These are phyloP conservation scores for Pythium chondricola DNA, from an alignment of 352 stramenopile genomes.

Conservation along the genomic window DNA sequence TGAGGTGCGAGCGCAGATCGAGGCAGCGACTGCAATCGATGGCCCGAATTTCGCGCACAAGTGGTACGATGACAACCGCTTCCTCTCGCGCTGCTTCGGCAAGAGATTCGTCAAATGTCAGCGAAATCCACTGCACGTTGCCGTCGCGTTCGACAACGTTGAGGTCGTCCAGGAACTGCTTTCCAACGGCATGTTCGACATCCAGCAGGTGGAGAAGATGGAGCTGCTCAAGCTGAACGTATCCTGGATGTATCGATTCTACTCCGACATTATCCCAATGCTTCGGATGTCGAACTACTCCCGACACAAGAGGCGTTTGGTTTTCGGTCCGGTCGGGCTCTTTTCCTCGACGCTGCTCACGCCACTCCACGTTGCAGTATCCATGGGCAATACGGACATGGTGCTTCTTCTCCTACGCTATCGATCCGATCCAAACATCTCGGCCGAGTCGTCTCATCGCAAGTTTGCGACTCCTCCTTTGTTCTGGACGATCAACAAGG, in stretches of 20 bases:
- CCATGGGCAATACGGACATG: conserved; percentile 61
- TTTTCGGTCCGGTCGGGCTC: conserved; percentile 56
- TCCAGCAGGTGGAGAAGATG: conserved; percentile 69
- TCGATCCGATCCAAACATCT: conserved; percentile 49
- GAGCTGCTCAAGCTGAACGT: conserved; percentile 61
- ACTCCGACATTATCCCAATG: conserved; percentile 59
- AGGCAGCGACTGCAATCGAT: conserved; percentile 45
- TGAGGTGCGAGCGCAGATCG: conserved; percentile 34
- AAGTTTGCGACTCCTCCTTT: conserved; percentile 59
- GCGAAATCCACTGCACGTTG: conserved; percentile 72
- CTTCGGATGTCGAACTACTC: conserved; percentile 42
- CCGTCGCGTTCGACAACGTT: conserved; percentile 61
- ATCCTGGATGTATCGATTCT: conserved; percentile 56
- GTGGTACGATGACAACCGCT: conserved; percentile 47
- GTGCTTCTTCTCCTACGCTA: conserved; percentile 56
- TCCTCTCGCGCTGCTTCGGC: conserved; percentile 14
- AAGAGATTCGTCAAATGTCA: conserved; percentile 32
- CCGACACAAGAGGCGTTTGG: conserved; percentile 24
- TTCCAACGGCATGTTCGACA: conserved; percentile 50
- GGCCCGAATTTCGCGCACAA: conserved; percentile 53
- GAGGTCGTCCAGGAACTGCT: conserved; percentile 64
- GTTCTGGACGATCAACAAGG: conserved; percentile 67
- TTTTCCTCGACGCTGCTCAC: conserved; percentile 60
- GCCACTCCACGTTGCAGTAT: conserved; percentile 66
- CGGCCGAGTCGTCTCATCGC: conserved; percentile 40